Conservation (phyloP, 345 rosid species). For the Salix brachista region DNA sequence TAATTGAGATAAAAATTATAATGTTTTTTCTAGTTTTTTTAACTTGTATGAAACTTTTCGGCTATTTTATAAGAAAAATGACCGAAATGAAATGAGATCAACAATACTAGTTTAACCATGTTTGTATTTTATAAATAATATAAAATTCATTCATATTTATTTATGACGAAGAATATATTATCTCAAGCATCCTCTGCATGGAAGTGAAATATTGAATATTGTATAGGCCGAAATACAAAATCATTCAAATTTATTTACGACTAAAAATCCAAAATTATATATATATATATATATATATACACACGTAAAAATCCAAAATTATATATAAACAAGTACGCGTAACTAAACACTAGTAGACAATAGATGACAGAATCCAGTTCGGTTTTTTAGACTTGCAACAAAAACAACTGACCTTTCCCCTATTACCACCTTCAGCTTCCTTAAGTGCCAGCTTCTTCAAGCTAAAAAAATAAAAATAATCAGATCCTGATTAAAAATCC, state of each 20-base stretch:
- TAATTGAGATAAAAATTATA: too few species aligned
- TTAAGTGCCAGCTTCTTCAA: neutral
- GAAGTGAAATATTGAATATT: neutral
- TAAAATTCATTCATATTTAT: too few species aligned
- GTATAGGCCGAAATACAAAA: neutral
- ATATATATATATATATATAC: too few species aligned
- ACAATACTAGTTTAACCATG: too few species aligned
- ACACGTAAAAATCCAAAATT: neutral
- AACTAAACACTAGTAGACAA: neutral
- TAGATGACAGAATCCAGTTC: neutral
- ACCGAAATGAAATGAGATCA: too few species aligned
- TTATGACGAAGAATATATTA: too few species aligned
- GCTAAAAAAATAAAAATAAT: neutral
- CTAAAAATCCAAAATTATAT: neutral
- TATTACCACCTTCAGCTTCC: neutral
- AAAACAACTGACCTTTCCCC: neutral
- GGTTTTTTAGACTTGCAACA: neutral
- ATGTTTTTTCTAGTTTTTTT: too few species aligned
- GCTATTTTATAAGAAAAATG: too few species aligned
- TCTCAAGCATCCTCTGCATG: too few species aligned
- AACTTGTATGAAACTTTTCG: too few species aligned
- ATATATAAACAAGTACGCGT: neutral
- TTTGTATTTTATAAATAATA: too few species aligned
- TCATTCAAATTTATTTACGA: neutral
- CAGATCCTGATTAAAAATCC: conserved; percentile 1